A percentile compares a stretch with the other conserved stretches of the same genome.
Conservation (phyloP, 495 filamentous ascomycete species). For the Penicillium diatomitis region DNA sequence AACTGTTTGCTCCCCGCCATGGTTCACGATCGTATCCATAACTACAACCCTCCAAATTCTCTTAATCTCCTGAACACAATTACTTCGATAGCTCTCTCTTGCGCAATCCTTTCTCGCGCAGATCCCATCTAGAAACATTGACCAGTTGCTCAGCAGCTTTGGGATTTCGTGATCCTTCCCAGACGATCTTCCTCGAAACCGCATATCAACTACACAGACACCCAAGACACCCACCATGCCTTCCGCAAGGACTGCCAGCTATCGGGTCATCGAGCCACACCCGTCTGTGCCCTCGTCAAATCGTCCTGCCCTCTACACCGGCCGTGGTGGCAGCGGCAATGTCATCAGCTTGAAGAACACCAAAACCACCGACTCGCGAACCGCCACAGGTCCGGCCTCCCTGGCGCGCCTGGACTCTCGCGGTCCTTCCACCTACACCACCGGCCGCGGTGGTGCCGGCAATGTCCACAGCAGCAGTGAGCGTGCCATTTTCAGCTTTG, state of each 20-base stretch:
- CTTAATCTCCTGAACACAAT: background rate
- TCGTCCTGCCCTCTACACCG: slow-evolving; percentile 57
- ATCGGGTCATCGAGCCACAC: slow-evolving; percentile 73
- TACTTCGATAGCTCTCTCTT: background rate
- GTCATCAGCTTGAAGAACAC: slow-evolving; percentile 58
- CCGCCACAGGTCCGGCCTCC: slow-evolving; percentile 48
- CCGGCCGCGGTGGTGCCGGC: slow-evolving; percentile 83
- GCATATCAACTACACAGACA: slow-evolving; percentile 7
- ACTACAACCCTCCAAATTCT: background rate
- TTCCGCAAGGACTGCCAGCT: slow-evolving; percentile 26
- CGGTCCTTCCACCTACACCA: slow-evolving; percentile 47
- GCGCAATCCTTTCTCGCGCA: slow-evolving; percentile 1
- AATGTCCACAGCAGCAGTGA: slow-evolving; percentile 64
- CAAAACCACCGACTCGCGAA: slow-evolving; percentile 42
- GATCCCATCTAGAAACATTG: background rate
- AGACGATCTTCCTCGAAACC: background rate
- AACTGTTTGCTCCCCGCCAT: slow-evolving; percentile 5
- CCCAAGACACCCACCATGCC: slow-evolving; percentile 13
- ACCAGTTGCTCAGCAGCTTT: slow-evolving; percentile 11
- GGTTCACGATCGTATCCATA: slow-evolving; percentile 1
- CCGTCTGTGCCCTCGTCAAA: slow-evolving; percentile 55
- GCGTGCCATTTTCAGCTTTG: slow-evolving; percentile 76
- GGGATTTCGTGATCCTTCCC: background rate
- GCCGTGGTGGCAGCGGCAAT: slow-evolving; percentile 86
- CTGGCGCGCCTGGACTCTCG: slow-evolving; percentile 35